A percentile compares a stretch with the other conserved stretches of the same genome.
phyloP scores from a whole-genome alignment of 177 flowering plant species.

The Telopea speciosissima region DNA sequence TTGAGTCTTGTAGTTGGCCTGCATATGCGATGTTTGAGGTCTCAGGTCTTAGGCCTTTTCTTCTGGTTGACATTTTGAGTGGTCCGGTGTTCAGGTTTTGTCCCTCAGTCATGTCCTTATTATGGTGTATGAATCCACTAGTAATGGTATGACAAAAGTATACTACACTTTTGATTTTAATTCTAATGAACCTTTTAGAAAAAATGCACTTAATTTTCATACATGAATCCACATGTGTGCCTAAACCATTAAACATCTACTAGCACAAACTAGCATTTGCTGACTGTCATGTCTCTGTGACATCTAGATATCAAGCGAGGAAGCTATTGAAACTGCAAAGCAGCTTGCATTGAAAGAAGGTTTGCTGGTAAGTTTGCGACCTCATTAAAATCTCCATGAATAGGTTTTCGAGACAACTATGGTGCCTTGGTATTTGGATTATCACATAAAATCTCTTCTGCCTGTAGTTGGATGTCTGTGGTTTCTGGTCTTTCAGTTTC shows the following conservation, averaged over 20 bases:
- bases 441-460: background rate
- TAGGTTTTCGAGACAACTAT: background rate
- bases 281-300: background rate
- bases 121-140: background rate
- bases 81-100: background rate
- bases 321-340: constrained; percentile 44
- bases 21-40: background rate
- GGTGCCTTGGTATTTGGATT: background rate
- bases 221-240: background rate
- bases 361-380: constrained; percentile 52
- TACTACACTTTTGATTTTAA: no score
- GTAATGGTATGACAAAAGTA: background rate
- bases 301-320: background rate
- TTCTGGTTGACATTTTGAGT: background rate
- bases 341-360: constrained; percentile 85
- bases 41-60: background rate
- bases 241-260: background rate
- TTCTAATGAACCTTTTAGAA: no score
- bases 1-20: background rate
- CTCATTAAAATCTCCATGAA: background rate
- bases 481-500: background rate
- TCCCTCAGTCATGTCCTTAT: background rate
- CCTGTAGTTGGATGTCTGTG: background rate
- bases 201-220: background rate
- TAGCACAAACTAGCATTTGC: background rate